Evolutionary conservation across 345 rosid species (phyloP).

Genomic region (Diplotaxis tenuifolia): DNA sequence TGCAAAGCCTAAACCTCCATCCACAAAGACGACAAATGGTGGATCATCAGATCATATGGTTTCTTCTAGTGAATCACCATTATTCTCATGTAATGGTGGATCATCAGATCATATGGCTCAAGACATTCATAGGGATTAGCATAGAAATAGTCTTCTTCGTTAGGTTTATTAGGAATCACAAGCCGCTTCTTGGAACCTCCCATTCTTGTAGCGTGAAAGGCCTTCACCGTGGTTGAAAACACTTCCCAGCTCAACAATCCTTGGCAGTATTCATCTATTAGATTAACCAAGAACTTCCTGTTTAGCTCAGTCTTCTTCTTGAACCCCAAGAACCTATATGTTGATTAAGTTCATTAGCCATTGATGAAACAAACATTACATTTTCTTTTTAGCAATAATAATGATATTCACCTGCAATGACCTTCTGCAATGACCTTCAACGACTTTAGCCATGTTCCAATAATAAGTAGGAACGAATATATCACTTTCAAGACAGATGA

Average conservation of each 20-base stretch:
- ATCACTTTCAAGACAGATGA: no score
- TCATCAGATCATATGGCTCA: no score
- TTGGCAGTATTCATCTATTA: slow-evolving; percentile 67
- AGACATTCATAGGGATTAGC: slow-evolving; percentile 96
- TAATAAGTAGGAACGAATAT: no score
- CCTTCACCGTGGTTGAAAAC: slow-evolving; percentile 73
- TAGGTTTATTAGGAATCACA: slow-evolving; percentile 76
- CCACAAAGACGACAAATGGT: not conserved
- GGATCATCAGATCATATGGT: slow-evolving; percentile 12
- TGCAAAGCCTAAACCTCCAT: not conserved
- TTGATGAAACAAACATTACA: not conserved
- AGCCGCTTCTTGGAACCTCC: slow-evolving; percentile 63
- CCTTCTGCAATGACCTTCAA: no score
- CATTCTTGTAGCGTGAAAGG: slow-evolving; percentile 60
- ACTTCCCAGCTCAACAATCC: slow-evolving; percentile 78
- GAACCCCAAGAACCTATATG: slow-evolving; percentile 76
- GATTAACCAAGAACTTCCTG: slow-evolving; percentile 67
- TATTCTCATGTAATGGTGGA: slow-evolving; percentile 42
- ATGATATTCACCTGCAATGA: no score
- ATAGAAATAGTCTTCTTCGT: no score
- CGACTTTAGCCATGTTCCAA: no score
- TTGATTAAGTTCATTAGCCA: not conserved
- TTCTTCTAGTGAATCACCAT: no score
- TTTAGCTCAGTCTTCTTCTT: slow-evolving; percentile 82
- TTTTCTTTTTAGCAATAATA: no score